Conservation (phyloP, 768 basidiomycete genomes). For the Chalciporus piperatus region DNA sequence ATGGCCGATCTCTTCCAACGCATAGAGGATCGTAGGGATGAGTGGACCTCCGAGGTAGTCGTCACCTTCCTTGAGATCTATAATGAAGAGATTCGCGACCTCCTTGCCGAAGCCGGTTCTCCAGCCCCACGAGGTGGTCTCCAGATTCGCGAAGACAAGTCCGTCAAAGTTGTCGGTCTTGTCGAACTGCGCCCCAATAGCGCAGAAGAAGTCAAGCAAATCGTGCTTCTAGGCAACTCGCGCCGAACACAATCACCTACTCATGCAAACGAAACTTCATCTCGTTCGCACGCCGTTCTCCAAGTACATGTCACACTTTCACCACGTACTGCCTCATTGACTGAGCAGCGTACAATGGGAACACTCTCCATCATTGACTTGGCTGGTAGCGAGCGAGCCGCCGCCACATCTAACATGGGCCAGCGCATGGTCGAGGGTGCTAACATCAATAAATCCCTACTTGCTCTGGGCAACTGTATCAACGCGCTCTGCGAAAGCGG, state of each 20-base stretch:
- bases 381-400: constrained; percentile 95
- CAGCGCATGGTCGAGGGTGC: constrained; percentile 98
- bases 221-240: constrained; percentile 85
- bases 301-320: constrained; percentile 92
- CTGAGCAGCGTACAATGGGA: constrained; percentile 79
- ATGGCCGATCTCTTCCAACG: constrained; percentile 96
- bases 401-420: constrained; percentile 96
- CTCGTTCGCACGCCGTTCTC: constrained; percentile 95
- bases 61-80: constrained; percentile 99
- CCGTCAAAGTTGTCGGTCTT: constrained; percentile 85
- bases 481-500: constrained; percentile 97
- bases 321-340: constrained; percentile 80
- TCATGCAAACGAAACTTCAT: constrained; percentile 94
- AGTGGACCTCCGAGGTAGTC: constrained; percentile 82
- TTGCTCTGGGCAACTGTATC: constrained; percentile 97
- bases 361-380: constrained; percentile 98
- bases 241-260: constrained; percentile 92
- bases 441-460: constrained; percentile 98
- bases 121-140: constrained; percentile 75
- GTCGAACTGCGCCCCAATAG: constrained; percentile 76
- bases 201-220: constrained; percentile 92
- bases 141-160: constrained; percentile 91
- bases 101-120: constrained; percentile 73
- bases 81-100: constrained; percentile 97
- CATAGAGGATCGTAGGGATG: constrained; percentile 83